Evolutionary conservation across 805 yeast species (phyloP).

Genomic region (Ogataea thermomethanolica): DNA sequence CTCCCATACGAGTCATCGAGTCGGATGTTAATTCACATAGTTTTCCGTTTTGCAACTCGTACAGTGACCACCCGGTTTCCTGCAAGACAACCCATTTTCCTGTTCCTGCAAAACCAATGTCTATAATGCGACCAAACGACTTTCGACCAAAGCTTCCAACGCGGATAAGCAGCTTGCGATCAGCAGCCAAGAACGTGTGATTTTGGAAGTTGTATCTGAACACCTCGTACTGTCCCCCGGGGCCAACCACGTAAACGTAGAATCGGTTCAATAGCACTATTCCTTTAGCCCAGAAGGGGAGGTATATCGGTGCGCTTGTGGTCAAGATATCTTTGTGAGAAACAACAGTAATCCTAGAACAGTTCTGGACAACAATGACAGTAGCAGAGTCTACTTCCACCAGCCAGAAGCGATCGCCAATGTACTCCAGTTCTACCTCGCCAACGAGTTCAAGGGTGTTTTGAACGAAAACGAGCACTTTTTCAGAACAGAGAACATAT

Average conservation of each 20-base stretch:
- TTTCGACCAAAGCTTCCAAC: conserved; percentile 18
- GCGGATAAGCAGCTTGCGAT: conserved; percentile 9
- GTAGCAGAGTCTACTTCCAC: not conserved
- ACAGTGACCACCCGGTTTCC: conserved; percentile 31
- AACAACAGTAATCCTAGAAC: conserved; percentile 8
- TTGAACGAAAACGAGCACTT: not conserved
- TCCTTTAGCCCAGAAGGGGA: conserved; percentile 27
- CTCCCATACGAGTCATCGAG: conserved; percentile 23
- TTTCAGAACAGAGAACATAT: conserved; percentile 1
- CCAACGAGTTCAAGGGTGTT: conserved; percentile 7
- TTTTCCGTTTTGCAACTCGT: conserved; percentile 13
- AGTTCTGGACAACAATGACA: conserved; percentile 1
- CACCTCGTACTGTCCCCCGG: conserved; percentile 19
- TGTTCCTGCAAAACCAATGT: conserved; percentile 10
- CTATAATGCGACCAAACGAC: conserved; percentile 21
- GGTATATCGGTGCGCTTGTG: conserved; percentile 5
- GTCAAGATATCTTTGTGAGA: conserved; percentile 9
- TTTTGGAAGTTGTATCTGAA: conserved; percentile 15
- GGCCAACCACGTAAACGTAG: conserved; percentile 20
- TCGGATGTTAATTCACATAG: conserved; percentile 23
- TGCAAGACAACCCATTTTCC: conserved; percentile 26
- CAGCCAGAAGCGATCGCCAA: conserved; percentile 7
- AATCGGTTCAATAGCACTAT: conserved; percentile 18
- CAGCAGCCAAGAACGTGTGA: conserved; percentile 9
- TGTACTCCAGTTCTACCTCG: conserved; percentile 1